Evolutionary conservation across 2,329 filamentous ascomycete genomes (phyloP).

Genomic region (Calonectria multiphialidica): DNA sequence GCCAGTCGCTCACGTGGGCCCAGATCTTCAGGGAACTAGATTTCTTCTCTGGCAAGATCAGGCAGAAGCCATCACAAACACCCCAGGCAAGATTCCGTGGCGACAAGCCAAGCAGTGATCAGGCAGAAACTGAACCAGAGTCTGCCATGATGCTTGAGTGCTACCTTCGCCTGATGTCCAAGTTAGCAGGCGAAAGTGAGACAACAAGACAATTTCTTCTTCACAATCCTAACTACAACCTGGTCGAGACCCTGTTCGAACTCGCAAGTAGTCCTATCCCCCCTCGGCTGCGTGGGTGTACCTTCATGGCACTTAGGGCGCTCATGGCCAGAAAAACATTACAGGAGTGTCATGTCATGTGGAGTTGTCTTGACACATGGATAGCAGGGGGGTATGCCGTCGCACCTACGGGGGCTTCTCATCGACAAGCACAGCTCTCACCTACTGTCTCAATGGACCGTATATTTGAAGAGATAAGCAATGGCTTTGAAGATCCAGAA

Average conservation of each 20-base stretch:
- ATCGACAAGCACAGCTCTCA: slow-evolving; percentile 48
- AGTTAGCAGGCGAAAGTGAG: slow-evolving; percentile 81
- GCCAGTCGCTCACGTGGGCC: slow-evolving; percentile 88
- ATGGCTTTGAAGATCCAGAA: slow-evolving; percentile 86
- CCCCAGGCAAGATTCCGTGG: slow-evolving; percentile 61
- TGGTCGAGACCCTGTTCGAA: slow-evolving; percentile 81
- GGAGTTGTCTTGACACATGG: slow-evolving; percentile 85
- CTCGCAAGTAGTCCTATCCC: slow-evolving; percentile 84
- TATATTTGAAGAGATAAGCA: slow-evolving; percentile 80
- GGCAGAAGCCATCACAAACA: slow-evolving; percentile 72
- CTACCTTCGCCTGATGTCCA: slow-evolving; percentile 88
- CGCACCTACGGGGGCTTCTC: slow-evolving; percentile 47
- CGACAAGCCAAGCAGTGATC: slow-evolving; percentile 72
- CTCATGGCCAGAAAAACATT: slow-evolving; percentile 81
- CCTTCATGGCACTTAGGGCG: slow-evolving; percentile 82
- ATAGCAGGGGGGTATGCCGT: slow-evolving; percentile 70
- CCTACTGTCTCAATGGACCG: slow-evolving; percentile 66
- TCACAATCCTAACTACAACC: slow-evolving; percentile 71
- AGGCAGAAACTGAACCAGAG: slow-evolving; percentile 87
- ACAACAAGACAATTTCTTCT: slow-evolving; percentile 81
- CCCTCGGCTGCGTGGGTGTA: slow-evolving; percentile 82
- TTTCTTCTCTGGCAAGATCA: slow-evolving; percentile 84
- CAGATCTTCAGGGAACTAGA: slow-evolving; percentile 93
- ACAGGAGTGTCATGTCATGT: slow-evolving; percentile 78
- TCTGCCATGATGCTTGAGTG: slow-evolving; percentile 97